phyloP scores from a whole-genome alignment of 2,329 filamentous ascomycete genomes.

The Talaromyces sp. region DNA sequence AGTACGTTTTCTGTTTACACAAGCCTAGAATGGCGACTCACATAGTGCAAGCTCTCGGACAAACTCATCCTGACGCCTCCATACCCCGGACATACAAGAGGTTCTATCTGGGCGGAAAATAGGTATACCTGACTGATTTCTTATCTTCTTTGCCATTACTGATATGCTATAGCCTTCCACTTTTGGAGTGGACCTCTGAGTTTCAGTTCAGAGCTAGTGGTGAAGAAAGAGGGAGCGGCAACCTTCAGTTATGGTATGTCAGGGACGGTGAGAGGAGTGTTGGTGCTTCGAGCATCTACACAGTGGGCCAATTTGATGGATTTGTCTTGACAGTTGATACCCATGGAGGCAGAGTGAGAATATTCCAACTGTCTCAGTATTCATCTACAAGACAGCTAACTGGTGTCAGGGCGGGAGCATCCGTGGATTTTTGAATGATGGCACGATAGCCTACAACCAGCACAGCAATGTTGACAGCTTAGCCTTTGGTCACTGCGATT shows the following conservation, averaged over 20 bases:
- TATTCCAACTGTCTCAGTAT: background rate
- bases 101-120: conserved; percentile 73
- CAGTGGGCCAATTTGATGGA: conserved; percentile 81
- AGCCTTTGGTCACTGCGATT: conserved; percentile 89
- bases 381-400: conserved; percentile 9
- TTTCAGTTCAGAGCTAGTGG: conserved; percentile 85
- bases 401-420: conserved; percentile 64
- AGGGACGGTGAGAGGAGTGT: conserved; percentile 63
- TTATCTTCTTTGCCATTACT: background rate
- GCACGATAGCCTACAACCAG: conserved; percentile 70
- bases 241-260: conserved; percentile 89
- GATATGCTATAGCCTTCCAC: conserved; percentile 34
- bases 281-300: conserved; percentile 76
- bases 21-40: conserved; percentile 19
- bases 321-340: conserved; percentile 81
- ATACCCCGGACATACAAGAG: conserved; percentile 77
- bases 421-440: conserved; percentile 91
- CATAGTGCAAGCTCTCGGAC: conserved; percentile 63
- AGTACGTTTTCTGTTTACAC: conserved; percentile 24
- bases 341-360: conserved; percentile 61
- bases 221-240: conserved; percentile 78
- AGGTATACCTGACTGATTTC: conserved; percentile 31
- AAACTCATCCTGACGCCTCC: conserved; percentile 88
- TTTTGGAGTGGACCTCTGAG: conserved; percentile 73
- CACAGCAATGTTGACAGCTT: conserved; percentile 76